Conservation (phyloP, 2,329 filamentous ascomycete genomes). For the Claviceps sp. region DNA sequence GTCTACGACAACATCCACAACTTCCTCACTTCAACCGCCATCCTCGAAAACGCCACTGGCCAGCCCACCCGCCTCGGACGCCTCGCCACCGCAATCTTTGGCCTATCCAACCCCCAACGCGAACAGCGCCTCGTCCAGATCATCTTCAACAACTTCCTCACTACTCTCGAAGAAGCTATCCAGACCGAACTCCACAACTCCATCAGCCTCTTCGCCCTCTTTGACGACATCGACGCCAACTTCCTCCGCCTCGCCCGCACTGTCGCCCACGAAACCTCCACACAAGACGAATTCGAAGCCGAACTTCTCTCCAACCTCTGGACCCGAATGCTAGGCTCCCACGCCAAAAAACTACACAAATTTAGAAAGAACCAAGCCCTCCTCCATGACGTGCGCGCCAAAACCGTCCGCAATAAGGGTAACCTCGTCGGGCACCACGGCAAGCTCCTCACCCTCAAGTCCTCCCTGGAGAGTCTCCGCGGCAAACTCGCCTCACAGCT, state of each 20-base stretch:
- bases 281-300: conserved; percentile 66
- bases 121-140: conserved; percentile 70
- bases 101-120: conserved; percentile 66
- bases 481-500: conserved; percentile 75
- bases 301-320: conserved; percentile 76
- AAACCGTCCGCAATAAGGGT: conserved; percentile 77
- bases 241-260: conserved; percentile 79
- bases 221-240: conserved; percentile 80
- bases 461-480: conserved; percentile 72
- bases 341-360: conserved; percentile 64
- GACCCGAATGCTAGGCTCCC: conserved; percentile 70
- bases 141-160: conserved; percentile 73
- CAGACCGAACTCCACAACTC: conserved; percentile 71
- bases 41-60: conserved; percentile 41
- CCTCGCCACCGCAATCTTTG: conserved; percentile 61
- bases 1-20: conserved; percentile 76
- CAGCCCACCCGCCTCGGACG: conserved; percentile 55
- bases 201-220: conserved; percentile 71
- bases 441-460: conserved; percentile 69
- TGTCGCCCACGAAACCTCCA: conserved; percentile 70
- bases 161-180: conserved; percentile 80
- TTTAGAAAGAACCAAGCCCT: conserved; percentile 82
- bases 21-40: conserved; percentile 50
- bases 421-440: conserved; percentile 78
- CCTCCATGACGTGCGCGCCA: conserved; percentile 63